phyloP scores from a whole-genome alignment of 2,329 filamentous ascomycete species.

The Incumbomyces lentus region DNA sequence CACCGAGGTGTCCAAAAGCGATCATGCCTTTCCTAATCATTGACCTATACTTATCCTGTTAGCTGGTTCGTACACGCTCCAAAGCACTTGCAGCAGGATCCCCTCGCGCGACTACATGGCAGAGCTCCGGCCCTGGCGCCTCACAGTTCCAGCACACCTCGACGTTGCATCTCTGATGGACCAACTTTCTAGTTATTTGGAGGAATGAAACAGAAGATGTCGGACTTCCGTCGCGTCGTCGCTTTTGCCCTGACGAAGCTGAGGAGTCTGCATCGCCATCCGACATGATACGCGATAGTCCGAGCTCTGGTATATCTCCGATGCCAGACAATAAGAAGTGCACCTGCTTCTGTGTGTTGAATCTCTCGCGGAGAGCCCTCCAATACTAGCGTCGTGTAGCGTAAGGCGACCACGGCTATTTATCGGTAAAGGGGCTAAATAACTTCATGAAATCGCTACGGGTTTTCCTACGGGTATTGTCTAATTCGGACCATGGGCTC shows the following conservation, averaged over 20 bases:
- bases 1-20: not conserved
- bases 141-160: not conserved
- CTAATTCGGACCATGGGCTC: too few relatives aligned
- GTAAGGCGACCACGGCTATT: too few relatives aligned
- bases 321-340: too few relatives aligned
- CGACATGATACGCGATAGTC: too few relatives aligned
- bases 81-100: not conserved
- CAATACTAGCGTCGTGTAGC: too few relatives aligned
- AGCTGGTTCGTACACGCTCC: not conserved
- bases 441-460: too few relatives aligned
- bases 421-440: too few relatives aligned
- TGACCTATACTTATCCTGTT: not conserved
- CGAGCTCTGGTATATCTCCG: too few relatives aligned
- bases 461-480: too few relatives aligned
- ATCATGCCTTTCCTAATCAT: not conserved
- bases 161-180: not conserved
- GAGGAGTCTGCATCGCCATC: not conserved
- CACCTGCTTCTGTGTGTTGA: too few relatives aligned
- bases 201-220: not conserved
- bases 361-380: too few relatives aligned
- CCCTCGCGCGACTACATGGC: not conserved
- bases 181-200: not conserved
- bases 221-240: not conserved
- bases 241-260: not conserved
- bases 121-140: not conserved